Evolutionary conservation across 2,329 filamentous ascomycete genomes (phyloP).

Genomic region (Ascochyta clinopodiicola): DNA sequence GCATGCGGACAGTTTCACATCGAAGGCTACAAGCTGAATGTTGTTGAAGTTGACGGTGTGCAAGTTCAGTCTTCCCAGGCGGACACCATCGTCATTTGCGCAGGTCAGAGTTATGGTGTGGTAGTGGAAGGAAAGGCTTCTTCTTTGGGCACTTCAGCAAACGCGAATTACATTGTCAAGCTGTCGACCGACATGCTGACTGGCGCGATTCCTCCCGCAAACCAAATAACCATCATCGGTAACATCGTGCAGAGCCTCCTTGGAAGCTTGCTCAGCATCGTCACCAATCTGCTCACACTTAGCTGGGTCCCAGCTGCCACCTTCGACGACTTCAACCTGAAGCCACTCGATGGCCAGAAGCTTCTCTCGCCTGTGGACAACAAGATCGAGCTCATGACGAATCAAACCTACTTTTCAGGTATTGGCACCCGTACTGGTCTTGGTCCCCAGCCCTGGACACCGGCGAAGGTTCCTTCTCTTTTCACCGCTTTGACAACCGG

Average conservation of each 20-base stretch:
- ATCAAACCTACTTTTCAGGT: slow-evolving; percentile 67
- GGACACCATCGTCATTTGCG: slow-evolving; percentile 14
- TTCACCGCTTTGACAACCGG: slow-evolving; percentile 73
- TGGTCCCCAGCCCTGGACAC: slow-evolving; percentile 71
- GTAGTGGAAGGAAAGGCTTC: slow-evolving; percentile 25
- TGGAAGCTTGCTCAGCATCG: slow-evolving; percentile 48
- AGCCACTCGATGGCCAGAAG: slow-evolving; percentile 69
- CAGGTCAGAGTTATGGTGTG: slow-evolving; percentile 28
- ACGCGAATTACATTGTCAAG: slow-evolving; percentile 64
- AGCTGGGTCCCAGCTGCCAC: slow-evolving; percentile 61
- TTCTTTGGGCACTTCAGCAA: slow-evolving; percentile 29
- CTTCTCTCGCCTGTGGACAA: slow-evolving; percentile 67
- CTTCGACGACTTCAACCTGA: slow-evolving; percentile 74
- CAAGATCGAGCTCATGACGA: slow-evolving; percentile 62
- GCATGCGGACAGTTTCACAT: slow-evolving; percentile 54
- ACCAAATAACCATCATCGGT: slow-evolving; percentile 25
- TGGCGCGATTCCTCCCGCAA: slow-evolving; percentile 26
- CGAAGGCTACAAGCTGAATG: slow-evolving; percentile 49
- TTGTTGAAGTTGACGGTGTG: slow-evolving; percentile 45
- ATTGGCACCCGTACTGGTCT: slow-evolving; percentile 59
- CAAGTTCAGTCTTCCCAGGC: slow-evolving; percentile 9
- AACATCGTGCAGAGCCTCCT: slow-evolving; percentile 24
- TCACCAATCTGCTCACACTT: slow-evolving; percentile 58
- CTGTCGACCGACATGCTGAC: slow-evolving; percentile 62
- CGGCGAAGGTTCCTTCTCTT: slow-evolving; percentile 76